A percentile compares a stretch with the other conserved stretches of the same genome.
Evolutionary conservation across 2,329 filamentous ascomycete genomes (phyloP).

Genomic region (Talaromyces sp.): DNA sequence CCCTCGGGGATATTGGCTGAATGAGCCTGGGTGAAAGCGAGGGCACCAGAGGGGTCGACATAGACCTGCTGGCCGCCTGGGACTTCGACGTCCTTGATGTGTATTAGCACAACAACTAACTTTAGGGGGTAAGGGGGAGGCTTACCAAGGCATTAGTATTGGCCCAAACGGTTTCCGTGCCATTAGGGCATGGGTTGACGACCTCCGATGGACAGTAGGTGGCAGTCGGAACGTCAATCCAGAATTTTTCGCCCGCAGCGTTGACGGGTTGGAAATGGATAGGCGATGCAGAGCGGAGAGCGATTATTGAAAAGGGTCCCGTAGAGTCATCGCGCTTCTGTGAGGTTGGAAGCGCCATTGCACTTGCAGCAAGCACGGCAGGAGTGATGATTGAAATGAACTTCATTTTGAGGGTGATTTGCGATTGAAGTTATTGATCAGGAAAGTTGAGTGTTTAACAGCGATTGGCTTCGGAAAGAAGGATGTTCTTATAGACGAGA

Average conservation of each 20-base stretch:
- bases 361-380: constrained; percentile 24
- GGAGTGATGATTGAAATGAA: constrained; percentile 15
- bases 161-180: constrained; percentile 47
- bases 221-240: constrained; percentile 45
- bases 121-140: constrained; percentile 16
- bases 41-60: constrained; percentile 51
- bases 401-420: constrained; percentile 25
- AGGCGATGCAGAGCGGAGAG: constrained; percentile 46
- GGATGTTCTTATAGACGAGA: neutral
- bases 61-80: constrained; percentile 64
- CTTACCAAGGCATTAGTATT: constrained; percentile 36
- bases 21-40: constrained; percentile 58
- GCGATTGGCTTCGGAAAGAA: neutral
- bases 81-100: constrained; percentile 48
- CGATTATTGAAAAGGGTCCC: constrained; percentile 43
- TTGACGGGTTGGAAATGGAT: constrained; percentile 50
- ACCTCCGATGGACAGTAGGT: constrained; percentile 50
- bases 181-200: constrained; percentile 44
- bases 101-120: neutral
- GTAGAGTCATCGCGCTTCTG: constrained; percentile 14
- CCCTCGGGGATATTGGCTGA: constrained; percentile 52
- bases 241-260: constrained; percentile 51
- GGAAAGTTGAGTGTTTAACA: neutral
- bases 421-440: neutral
- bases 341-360: constrained; percentile 23